phyloP scores from a whole-genome alignment of 1,284 basidiomycete species.

The Ganoderma multipileum region DNA sequence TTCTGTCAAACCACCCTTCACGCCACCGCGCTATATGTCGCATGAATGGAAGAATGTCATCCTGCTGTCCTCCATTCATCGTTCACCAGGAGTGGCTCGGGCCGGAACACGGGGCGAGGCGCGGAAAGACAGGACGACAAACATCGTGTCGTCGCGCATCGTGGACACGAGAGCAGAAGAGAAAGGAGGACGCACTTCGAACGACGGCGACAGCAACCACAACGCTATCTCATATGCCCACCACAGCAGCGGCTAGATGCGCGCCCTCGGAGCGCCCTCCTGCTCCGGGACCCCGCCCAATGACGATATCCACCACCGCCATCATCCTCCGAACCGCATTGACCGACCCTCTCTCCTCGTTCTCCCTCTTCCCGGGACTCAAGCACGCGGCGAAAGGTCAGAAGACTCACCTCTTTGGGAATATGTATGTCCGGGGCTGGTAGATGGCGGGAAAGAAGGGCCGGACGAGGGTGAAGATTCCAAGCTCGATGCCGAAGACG shows the following conservation, averaged over 20 bases:
- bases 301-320: background rate
- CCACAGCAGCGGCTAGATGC: background rate
- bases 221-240: background rate
- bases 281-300: background rate
- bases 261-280: background rate
- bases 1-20: background rate
- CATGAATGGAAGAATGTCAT: background rate
- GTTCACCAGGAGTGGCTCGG: background rate
- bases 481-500: slow-evolving; percentile 72
- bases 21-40: background rate
- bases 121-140: background rate
- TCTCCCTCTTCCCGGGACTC: background rate
- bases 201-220: background rate
- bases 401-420: slow-evolving; percentile 50
- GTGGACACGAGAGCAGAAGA: background rate
- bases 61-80: background rate
- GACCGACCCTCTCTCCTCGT: background rate
- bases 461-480: slow-evolving; percentile 73
- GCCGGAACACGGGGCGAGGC: background rate
- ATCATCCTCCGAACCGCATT: background rate
- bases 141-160: background rate
- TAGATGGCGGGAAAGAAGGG: slow-evolving; percentile 80
- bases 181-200: background rate
- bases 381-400: slow-evolving; percentile 6
- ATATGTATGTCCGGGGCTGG: slow-evolving; percentile 78